phyloP scores from a whole-genome alignment of 2,329 filamentous ascomycete genomes.

The Fusarium albosuccineum region DNA sequence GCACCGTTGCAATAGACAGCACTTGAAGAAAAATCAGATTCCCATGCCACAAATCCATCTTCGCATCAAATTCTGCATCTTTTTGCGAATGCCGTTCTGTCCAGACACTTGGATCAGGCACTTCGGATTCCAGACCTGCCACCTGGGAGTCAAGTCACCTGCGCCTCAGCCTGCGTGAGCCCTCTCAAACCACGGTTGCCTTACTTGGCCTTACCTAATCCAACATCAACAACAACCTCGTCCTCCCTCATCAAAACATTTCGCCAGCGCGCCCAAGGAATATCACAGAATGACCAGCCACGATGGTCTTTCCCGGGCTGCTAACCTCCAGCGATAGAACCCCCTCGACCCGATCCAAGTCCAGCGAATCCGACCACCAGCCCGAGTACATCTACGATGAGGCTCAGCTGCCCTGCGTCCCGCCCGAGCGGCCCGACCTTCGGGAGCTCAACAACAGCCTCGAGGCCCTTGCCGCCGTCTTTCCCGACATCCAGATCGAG shows the following conservation, averaged over 20 bases:
- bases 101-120: no score
- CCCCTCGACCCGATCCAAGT: conserved; percentile 49
- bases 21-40: no score
- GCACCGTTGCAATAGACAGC: no score
- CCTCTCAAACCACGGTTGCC: no score
- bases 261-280: conserved; percentile 15
- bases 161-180: neutral
- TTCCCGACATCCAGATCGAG: conserved; percentile 84
- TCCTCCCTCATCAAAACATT: conserved; percentile 11
- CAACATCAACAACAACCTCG: conserved; percentile 18
- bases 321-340: conserved; percentile 59
- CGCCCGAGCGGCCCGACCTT: conserved; percentile 71
- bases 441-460: conserved; percentile 78
- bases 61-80: no score
- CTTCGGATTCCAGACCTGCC: neutral
- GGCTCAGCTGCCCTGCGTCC: conserved; percentile 62
- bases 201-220: conserved; percentile 29
- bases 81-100: no score
- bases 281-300: conserved; percentile 54
- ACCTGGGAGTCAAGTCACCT: neutral
- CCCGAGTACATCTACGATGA: conserved; percentile 68
- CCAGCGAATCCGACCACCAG: conserved; percentile 47
- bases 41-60: no score
- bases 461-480: conserved; percentile 76
- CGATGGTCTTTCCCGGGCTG: conserved; percentile 64